Conservation (phyloP, 352 stramenopile genomes). For the Phytophthora aleatoria region DNA sequence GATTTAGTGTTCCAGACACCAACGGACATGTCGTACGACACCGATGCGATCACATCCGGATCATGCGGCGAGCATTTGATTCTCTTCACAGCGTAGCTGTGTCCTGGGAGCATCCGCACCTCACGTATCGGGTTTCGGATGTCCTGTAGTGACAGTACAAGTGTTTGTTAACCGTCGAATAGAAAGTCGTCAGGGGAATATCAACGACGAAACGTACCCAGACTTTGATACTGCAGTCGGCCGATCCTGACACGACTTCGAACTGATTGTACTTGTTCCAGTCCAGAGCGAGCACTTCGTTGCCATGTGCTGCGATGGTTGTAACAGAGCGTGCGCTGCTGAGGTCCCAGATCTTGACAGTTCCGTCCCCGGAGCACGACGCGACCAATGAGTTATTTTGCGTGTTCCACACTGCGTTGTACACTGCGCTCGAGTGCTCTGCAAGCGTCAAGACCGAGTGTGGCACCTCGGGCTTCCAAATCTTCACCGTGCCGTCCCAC, state of each 20-base stretch:
- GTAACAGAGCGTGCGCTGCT: constrained; percentile 52
- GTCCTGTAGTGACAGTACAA: constrained; percentile 47
- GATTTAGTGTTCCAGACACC: constrained; percentile 88
- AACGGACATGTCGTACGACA: constrained; percentile 92
- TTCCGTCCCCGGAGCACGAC: constrained; percentile 80
- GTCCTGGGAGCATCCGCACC: constrained; percentile 72
- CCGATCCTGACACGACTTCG: constrained; percentile 85
- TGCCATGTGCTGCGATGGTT: constrained; percentile 73
- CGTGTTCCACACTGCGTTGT: constrained; percentile 88
- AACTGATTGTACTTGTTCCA: constrained; percentile 95
- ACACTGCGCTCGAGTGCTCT: constrained; percentile 80
- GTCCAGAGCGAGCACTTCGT: constrained; percentile 88
- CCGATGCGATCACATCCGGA: constrained; percentile 76
- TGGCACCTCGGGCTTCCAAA: constrained; percentile 81
- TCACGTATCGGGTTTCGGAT: constrained; percentile 73
- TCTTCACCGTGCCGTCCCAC: constrained; percentile 88
- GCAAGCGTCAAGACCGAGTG: constrained; percentile 76
- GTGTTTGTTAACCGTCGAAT: background rate
- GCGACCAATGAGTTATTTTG: constrained; percentile 69
- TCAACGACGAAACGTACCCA: constrained; percentile 54
- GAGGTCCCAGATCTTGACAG: constrained; percentile 84
- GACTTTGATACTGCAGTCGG: constrained; percentile 84
- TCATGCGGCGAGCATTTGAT: constrained; percentile 90
- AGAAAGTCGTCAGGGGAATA: background rate
- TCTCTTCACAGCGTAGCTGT: constrained; percentile 83